Base-by-base conservation (phyloP, 768 basidiomycete genomes). In the Lactarius sp. region DNA sequence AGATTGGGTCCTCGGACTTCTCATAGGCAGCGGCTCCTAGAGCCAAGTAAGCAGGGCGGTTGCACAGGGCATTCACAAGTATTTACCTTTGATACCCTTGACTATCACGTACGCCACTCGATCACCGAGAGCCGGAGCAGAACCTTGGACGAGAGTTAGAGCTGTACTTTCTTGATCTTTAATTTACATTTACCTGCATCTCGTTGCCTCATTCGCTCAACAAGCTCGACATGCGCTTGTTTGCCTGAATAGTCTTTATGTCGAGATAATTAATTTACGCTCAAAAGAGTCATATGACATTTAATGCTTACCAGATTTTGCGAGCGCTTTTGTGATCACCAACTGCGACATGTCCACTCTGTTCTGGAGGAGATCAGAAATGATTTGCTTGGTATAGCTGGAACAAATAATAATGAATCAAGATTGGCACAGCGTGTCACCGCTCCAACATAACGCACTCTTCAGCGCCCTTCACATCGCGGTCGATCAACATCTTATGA, bases 51-150 rank as follows among this genome's bases (percentile, higher is more conserved):
- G 59, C 34, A 53, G 33, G 9, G 33, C 9, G 27, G 22, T n/a
- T 36, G 16, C 8, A 53, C n/a, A n/a, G 8, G 37, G 39, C 5
- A 31, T 39, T 4, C 13, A 13, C 20, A 8, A 44, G 4, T 9
- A 2, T 3, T 3, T 62, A 89, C 91, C 93, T 79, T 96, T 98
- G 65, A 90, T 88, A 5, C 92, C 93, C 74, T 99, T 98, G 73
- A 98, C 83, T 72, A 99, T 98, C 49, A 98, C 96, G 78, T 98
- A 99, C 6, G 97, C 96, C 1, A 98, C 97, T 75, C 97, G 96
- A 73, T 99, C 97, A 62, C 97, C 97, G 20, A 98, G 77, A n/a
- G 92, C 87, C 27, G 97, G 97, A 3, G 97, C 97, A 69, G 97
- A 99, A 65, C 94, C 92, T 88, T 34, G 22, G 27, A 18, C 36